Percentiles rank a stretch among this genome's conserved stretches.
Conservation (phyloP, 495 filamentous ascomycete species). For the Xylaria longipes region DNA sequence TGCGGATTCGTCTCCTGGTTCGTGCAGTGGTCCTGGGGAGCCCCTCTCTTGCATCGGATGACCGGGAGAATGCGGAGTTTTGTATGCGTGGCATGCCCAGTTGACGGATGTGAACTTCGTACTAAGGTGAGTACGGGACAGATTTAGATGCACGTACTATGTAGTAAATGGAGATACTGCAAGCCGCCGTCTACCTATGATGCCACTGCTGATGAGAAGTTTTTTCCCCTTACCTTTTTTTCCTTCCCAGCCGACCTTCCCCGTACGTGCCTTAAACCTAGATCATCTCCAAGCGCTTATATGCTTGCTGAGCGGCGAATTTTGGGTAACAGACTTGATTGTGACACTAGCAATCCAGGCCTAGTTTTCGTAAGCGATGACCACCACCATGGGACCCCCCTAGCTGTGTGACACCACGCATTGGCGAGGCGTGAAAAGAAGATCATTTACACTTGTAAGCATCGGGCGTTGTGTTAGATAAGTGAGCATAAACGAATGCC, state of each 20-base stretch:
- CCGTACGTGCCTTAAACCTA: not conserved
- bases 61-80: constrained; percentile 23
- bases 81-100: constrained; percentile 16
- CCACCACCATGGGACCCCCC: constrained; percentile 10
- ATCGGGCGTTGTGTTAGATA: not conserved
- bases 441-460: constrained; percentile 23
- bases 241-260: constrained; percentile 9
- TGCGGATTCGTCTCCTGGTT: constrained; percentile 5
- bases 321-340: constrained; percentile 23
- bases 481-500: constrained; percentile 7
- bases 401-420: constrained; percentile 17
- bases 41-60: constrained; percentile 16
- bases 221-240: not conserved
- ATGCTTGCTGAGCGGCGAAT: constrained; percentile 21
- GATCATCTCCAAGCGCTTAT: constrained; percentile 20
- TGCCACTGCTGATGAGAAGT: not conserved
- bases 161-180: constrained; percentile 15
- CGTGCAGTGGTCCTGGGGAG: constrained; percentile 9
- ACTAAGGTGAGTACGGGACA: constrained; percentile 17
- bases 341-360: constrained; percentile 15
- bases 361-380: constrained; percentile 18
- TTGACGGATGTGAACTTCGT: constrained; percentile 11
- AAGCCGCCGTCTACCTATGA: constrained; percentile 8
- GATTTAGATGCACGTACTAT: constrained; percentile 3
- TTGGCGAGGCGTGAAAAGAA: constrained; percentile 7